Conservation (phyloP, 1,139 yeast genomes). For the Blastobotrys ciferrii region DNA sequence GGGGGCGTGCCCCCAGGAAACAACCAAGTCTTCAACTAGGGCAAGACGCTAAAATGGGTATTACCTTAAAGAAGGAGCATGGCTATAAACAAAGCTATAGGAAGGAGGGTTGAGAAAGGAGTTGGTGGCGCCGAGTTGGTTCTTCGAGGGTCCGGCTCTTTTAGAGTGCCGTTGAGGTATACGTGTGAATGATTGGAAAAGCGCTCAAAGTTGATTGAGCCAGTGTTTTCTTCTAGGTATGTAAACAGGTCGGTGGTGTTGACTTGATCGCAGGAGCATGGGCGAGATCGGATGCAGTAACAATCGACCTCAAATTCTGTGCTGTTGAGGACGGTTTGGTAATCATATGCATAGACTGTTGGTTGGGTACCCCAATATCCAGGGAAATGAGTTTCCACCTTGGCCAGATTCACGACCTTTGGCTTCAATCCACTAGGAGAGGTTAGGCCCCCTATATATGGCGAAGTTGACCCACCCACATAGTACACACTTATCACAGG, state of each 20-base stretch:
- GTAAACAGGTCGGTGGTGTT: conserved; percentile 2
- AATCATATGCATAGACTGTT: background rate
- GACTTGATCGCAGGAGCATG: conserved; percentile 7
- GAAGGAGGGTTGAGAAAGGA: background rate
- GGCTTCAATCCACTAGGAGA: conserved; percentile 7
- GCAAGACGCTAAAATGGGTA: too few relatives aligned
- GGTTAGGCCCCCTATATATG: conserved; percentile 7
- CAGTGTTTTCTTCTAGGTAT: background rate
- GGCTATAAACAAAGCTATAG: too few relatives aligned
- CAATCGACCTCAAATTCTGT: conserved; percentile 1
- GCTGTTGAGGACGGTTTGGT: background rate
- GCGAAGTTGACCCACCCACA: conserved; percentile 8
- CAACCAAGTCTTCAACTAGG: too few relatives aligned
- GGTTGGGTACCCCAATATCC: conserved; percentile 10
- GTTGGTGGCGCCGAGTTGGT: background rate
- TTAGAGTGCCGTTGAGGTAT: conserved; percentile 8
- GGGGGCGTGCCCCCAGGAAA: too few relatives aligned
- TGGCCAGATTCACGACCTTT: background rate
- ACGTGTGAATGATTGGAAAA: background rate
- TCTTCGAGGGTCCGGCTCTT: background rate
- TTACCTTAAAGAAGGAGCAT: too few relatives aligned
- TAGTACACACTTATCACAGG: conserved; percentile 3
- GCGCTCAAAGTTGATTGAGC: conserved; percentile 1
- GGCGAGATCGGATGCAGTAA: conserved; percentile 4
- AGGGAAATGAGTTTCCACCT: conserved; percentile 5